Evolutionary conservation across 441 rosid genomes (phyloP), one percentile per base, ranked within the genome.

Genomic region (Isatis lusitanica): DNA sequence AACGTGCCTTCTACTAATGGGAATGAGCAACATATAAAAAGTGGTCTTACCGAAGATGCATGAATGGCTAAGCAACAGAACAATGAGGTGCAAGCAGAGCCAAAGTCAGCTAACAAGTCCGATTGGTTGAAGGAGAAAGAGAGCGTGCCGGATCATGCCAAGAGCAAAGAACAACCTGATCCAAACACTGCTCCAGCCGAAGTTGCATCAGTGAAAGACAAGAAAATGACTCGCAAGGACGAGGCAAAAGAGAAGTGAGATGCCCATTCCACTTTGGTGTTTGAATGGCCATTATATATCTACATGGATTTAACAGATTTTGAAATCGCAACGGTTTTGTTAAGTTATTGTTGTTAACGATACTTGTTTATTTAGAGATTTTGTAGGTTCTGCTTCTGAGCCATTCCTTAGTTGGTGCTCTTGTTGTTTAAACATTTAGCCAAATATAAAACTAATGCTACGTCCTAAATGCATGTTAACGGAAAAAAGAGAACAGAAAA

Each of bases 1-100:
- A 42, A 44, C 5, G 44, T 58, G 38, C 1, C 47, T 48, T 74
- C 73, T 7, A 10, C 51, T 46, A 30, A 13, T 38, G 72, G 33
- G 57, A 5, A 33, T 36, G 67, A 74, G 26, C 56, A 26, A 43
- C 38, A 10, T 60, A 8, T 9, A 67, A 43, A 31, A 13, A 66
- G 6, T 74, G 62, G 24, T 66, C 38, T 39, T 28, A 50, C 66
- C 17, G 48, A 43, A 63, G 48, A 56, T 63, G 17, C 56, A 43
- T 53, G 44, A 63, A 13, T 51, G 55, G 68, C 31, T 18, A 63
- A 70, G 44, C 43, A 30, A 51, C 43, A 51, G 53, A 42, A 21
- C 31, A 36, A 21, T 44, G 58, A 21, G 30, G 55, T 50, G n/a
- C 10, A 24, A 50, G 24, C n/a, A 50, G 53, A 48, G 55, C n/a